These are phyloP conservation scores for Chlorella sp. DNA, from an alignment of 139 green algal species.

Conservation along the genomic window DNA sequence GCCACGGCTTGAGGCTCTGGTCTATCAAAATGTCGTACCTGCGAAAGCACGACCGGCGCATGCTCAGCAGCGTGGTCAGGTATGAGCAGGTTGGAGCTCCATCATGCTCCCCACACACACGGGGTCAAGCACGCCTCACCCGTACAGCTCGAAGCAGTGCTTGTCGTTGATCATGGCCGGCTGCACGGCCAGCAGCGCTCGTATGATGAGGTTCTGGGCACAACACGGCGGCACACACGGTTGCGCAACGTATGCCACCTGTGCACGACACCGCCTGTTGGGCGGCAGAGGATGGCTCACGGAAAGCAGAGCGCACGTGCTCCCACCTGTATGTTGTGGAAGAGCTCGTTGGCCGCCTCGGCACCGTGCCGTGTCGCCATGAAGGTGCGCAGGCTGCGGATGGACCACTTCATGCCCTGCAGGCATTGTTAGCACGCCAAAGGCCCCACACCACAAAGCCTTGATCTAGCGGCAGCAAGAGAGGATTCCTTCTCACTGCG, in stretches of 20 bases:
- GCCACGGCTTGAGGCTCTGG: slow-evolving; percentile 52
- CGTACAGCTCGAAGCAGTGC: slow-evolving; percentile 72
- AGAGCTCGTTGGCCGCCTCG: slow-evolving; percentile 47
- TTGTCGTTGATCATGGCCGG: slow-evolving; percentile 68
- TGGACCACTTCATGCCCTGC: slow-evolving; percentile 50
- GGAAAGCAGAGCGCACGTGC: background rate
- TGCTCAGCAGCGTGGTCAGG: too few species aligned
- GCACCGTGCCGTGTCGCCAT: slow-evolving; percentile 45
- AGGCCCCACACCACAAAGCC: too few species aligned
- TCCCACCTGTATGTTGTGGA: slow-evolving; percentile 38
- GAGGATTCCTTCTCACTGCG: too few species aligned
- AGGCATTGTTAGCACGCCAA: slow-evolving; percentile 13
- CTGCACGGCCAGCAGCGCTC: slow-evolving; percentile 59
- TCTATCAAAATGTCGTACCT: slow-evolving; percentile 78
- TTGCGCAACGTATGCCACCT: too few species aligned
- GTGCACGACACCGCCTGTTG: background rate
- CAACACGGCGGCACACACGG: too few species aligned
- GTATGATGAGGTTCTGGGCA: slow-evolving; percentile 59
- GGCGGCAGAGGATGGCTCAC: background rate
- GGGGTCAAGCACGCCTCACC: too few species aligned
- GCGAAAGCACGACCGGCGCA: too few species aligned
- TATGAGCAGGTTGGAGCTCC: too few species aligned
- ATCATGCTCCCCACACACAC: too few species aligned
- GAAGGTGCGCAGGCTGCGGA: slow-evolving; percentile 45
- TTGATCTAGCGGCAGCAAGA: too few species aligned